These are phyloP conservation scores for Crataegus laevigata DNA, from an alignment of 306 rosid genomes.

Conservation along the genomic window DNA sequence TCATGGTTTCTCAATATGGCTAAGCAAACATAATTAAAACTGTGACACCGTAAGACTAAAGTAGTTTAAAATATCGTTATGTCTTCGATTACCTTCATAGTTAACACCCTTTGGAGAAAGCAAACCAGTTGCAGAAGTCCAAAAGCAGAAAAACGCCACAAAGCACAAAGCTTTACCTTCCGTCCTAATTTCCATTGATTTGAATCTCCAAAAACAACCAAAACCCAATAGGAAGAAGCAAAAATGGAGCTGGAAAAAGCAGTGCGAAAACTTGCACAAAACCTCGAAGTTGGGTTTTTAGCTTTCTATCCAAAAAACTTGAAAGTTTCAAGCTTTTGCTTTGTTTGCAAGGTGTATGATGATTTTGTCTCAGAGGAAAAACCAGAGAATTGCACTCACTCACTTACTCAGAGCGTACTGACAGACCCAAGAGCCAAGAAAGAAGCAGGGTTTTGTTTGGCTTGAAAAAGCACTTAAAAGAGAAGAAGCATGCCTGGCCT, in stretches of 20 bases:
- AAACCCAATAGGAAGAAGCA: slow-evolving; percentile 7
- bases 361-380: neutral
- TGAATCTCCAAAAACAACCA: slow-evolving; percentile 5
- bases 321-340: neutral
- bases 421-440: slow-evolving; percentile 37
- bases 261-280: slow-evolving; percentile 32
- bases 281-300: slow-evolving; percentile 26
- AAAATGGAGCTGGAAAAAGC: slow-evolving; percentile 24
- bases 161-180: slow-evolving; percentile 24
- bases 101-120: slow-evolving; percentile 85
- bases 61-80: neutral
- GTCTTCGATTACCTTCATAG: slow-evolving; percentile 60
- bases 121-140: slow-evolving; percentile 38
- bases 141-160: slow-evolving; percentile 38
- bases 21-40: neutral
- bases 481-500: slow-evolving; percentile 42
- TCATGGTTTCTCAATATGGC: neutral
- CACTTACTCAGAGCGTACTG: slow-evolving; percentile 17
- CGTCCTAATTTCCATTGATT: slow-evolving; percentile 39
- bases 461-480: slow-evolving; percentile 11
- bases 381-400: slow-evolving; percentile 44
- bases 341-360: slow-evolving; percentile 33
- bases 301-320: neutral
- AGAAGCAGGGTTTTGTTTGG: slow-evolving; percentile 19
- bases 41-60: no score